A percentile compares a stretch with the other conserved stretches of the same genome.
Conservation (phyloP, 1,284 basidiomycete genomes). For the Phellopilus nigrolimitatus region DNA sequence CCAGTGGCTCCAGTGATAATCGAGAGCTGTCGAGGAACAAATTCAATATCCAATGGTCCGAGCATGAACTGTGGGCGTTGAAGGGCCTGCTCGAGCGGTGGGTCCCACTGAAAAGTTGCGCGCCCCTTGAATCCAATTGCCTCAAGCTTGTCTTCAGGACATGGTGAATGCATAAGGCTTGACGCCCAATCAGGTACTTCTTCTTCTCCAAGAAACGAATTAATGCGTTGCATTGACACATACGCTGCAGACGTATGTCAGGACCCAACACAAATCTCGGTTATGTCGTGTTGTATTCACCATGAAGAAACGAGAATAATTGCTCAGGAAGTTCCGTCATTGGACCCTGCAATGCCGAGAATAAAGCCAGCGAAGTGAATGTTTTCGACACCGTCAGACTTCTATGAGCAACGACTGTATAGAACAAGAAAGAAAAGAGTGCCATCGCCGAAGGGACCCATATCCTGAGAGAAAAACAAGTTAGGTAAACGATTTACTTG, state of each 20-base stretch:
- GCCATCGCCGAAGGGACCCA: slow-evolving; percentile 70
- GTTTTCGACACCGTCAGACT: slow-evolving; percentile 62
- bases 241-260: slow-evolving; percentile 40
- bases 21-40: slow-evolving; percentile 56
- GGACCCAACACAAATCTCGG: slow-evolving; percentile 8
- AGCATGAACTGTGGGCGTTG: slow-evolving; percentile 41
- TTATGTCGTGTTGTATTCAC: slow-evolving; percentile 31
- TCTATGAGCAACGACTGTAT: slow-evolving; percentile 55
- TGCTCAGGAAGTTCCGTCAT: slow-evolving; percentile 61
- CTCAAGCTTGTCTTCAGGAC: slow-evolving; percentile 23
- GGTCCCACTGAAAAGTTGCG: slow-evolving; percentile 56
- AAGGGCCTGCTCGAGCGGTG: slow-evolving; percentile 29
- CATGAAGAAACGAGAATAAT: slow-evolving; percentile 58
- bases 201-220: slow-evolving; percentile 53
- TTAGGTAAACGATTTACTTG: background rate
- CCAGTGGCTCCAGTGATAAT: slow-evolving; percentile 74
- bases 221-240: slow-evolving; percentile 67
- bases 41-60: slow-evolving; percentile 53
- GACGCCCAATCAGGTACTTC: slow-evolving; percentile 68
- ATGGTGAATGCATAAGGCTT: slow-evolving; percentile 36
- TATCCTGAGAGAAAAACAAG: slow-evolving; percentile 37
- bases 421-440: slow-evolving; percentile 57
- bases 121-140: slow-evolving; percentile 44
- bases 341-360: slow-evolving; percentile 58
- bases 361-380: slow-evolving; percentile 63